Percentiles rank a stretch among this genome's conserved stretches.
phyloP scores from a whole-genome alignment of 768 basidiomycete species.

The Mycena venus region DNA sequence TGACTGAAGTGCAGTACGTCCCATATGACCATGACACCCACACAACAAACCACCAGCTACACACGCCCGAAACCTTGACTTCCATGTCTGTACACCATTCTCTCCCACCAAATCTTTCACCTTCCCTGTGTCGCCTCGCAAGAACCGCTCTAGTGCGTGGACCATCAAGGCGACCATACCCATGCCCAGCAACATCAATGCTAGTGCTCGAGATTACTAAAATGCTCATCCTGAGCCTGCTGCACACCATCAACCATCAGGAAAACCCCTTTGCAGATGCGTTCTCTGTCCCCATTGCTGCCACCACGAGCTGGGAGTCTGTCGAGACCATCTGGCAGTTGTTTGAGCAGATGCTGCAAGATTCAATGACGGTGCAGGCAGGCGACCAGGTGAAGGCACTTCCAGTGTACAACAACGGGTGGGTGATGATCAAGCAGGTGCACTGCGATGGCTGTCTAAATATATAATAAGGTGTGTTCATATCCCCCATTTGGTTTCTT shows the following conservation, averaged over 20 bases:
- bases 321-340: constrained; percentile 67
- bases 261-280: constrained; percentile 53
- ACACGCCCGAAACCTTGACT: constrained; percentile 48
- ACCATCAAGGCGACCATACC: not conserved
- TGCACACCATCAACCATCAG: constrained; percentile 31
- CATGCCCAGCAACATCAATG: not conserved
- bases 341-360: constrained; percentile 67
- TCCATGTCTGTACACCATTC: constrained; percentile 76
- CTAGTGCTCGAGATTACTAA: constrained; percentile 14
- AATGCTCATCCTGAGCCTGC: constrained; percentile 24
- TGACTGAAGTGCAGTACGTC: too few species aligned
- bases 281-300: constrained; percentile 27
- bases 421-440: constrained; percentile 71
- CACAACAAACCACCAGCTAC: constrained; percentile 23
- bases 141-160: constrained; percentile 32
- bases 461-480: not conserved
- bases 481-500: too few species aligned
- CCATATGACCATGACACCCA: constrained; percentile 16
- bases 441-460: constrained; percentile 23
- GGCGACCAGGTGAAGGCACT: constrained; percentile 69
- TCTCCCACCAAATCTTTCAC: constrained; percentile 76
- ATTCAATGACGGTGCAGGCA: constrained; percentile 67
- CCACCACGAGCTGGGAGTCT: constrained; percentile 28
- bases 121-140: constrained; percentile 73
- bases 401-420: constrained; percentile 76